Evolutionary conservation across 768 basidiomycete genomes (phyloP), one percentile per base, ranked within the genome.

Genomic region (Serendipita vermifera): DNA sequence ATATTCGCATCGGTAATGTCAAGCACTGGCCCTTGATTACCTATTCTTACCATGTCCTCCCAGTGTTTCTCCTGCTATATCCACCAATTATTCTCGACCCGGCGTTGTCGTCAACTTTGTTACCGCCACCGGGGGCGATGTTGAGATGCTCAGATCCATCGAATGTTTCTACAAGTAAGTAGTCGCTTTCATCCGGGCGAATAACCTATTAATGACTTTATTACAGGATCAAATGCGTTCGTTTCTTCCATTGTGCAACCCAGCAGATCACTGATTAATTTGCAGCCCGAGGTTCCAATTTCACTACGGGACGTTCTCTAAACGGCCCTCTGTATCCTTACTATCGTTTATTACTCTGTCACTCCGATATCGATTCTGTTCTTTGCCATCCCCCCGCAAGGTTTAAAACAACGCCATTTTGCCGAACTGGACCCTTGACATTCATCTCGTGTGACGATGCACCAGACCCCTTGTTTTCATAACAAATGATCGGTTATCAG

Each of bases 61-160:
- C 62, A 91, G 88, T 55, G 87, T 92, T 62, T 80, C 87, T 17
- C 83, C 88, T 55, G 90, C 91, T 55, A 83, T 89, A 63, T 83
- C 88, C n/a, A 79, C 87, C 46, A 71, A 74, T 68, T 85, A 89
- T 66, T 78, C 83, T 36, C 83, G 90, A 54, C 85, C 90, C 56
- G 96, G 94, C 27, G 87, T 97, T 55, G 78, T 96, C 59, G 78
- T 99, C 65, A 98, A 94, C 69, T 92, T 98, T 63, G 93, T 98
- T 59, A 96, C 93, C 57, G 94, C 93, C 55, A 92, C 91, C 13
- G 92, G 93, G 29, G 93, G 92, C 38, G 94, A 98, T 68, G 93
- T 97, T 56, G 94, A 98, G 73, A 96, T 97, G 92, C 73, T 98
- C 60, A 80, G 94, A 65, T 88, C 87, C 62, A 97, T 97, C 76